Evolutionary conservation across 1,284 basidiomycete species (phyloP), one percentile per base, ranked within the genome.

Genomic region (Sporisorium exsertum): DNA sequence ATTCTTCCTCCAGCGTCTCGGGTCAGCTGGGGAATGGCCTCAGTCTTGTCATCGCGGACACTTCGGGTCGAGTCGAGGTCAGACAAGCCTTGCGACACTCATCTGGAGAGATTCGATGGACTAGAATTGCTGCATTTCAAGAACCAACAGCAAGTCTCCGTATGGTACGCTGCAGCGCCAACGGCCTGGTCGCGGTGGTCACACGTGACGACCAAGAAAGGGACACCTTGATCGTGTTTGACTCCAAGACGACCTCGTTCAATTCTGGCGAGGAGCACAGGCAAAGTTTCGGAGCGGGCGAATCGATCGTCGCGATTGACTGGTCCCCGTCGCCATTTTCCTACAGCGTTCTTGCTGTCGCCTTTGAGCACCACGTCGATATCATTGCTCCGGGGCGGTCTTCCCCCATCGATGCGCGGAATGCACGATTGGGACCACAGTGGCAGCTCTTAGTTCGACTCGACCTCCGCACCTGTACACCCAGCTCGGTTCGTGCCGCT

Each of bases 191-290:
- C 18, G 69, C 69, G 2, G 47, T 63, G 8, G 52, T 59, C 4
- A 51, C 55, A 5, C 42, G 59, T 22, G 51, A 59, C n/a, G 47
- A 63, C 0, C 46, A 59, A 18, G 52, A 45, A 18, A 52, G 29
- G 15, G 53, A 64, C 22, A 59, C 64, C 15, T 43, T 75, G 27
- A 52, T 93, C 0, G 93, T 97, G 22, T 97, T 94, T 94, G 94
- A 97, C 85, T 95, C 94, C 0, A 92, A 92, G 67, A 92, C 93
- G 83, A 94, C 92, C n/a, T 93, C 95, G 84, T 97, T 97, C 85
- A 91, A 93, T 5, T 93, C 93, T 0, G 95, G 95, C 2, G 87
- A 68, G 37, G 74, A 77, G 47, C 55, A 77, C 37, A 33, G 58
- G n/a, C 70, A 72, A 13, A 10, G 1, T 5, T 58, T 77, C n/a